phyloP scores from a whole-genome alignment of 345 rosid species.

The Citrus medica region DNA sequence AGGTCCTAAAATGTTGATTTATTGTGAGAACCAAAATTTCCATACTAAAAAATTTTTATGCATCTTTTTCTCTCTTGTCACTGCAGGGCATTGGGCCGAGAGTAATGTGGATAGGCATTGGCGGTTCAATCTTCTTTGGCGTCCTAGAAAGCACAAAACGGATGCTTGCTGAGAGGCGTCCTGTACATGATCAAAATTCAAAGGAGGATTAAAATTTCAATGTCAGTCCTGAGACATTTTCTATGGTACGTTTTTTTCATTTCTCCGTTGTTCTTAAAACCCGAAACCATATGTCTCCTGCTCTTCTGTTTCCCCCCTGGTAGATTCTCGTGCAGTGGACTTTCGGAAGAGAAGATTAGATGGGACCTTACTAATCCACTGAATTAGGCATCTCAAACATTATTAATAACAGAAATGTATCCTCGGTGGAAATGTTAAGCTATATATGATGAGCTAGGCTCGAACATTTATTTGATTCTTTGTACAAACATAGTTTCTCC shows the following conservation, averaged over 20 bases:
- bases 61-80: neutral
- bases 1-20: neutral
- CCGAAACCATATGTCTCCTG: neutral
- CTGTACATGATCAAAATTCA: slow-evolving; percentile 22
- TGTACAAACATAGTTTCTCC: too few species aligned
- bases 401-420: neutral
- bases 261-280: neutral
- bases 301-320: neutral
- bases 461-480: too few species aligned
- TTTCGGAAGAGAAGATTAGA: neutral
- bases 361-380: neutral
- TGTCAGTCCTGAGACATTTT: neutral
- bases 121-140: slow-evolving; percentile 87
- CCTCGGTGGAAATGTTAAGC: neutral
- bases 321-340: neutral
- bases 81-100: slow-evolving; percentile 87
- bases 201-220: slow-evolving; percentile 23
- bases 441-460: too few species aligned
- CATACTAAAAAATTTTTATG: neutral
- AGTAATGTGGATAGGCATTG: slow-evolving; percentile 91
- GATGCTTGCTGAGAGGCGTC: slow-evolving; percentile 53
- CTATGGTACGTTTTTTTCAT: neutral
- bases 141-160: slow-evolving; percentile 84
- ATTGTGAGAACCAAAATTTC: neutral
- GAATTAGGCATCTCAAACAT: neutral